phyloP scores from a whole-genome alignment of 441 rosid species.

The Adansonia rubrostipa region DNA sequence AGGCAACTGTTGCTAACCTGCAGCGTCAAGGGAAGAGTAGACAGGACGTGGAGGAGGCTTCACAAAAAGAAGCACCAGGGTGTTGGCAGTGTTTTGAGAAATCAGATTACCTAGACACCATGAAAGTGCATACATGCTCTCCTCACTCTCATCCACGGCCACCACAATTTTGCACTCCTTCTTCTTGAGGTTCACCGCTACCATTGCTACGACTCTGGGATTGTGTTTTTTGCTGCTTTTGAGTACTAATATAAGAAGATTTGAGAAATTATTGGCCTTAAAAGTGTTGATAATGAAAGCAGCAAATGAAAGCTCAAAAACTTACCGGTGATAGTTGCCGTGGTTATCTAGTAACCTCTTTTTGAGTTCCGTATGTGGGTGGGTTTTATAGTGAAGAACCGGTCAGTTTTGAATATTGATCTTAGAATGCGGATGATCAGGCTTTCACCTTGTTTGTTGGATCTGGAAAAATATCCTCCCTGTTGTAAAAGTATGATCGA shows the following conservation, averaged over 20 bases:
- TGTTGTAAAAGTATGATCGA: not conserved
- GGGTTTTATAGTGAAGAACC: not conserved
- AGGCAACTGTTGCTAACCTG: constrained; percentile 46
- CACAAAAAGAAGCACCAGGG: constrained; percentile 73
- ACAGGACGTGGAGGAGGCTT: constrained; percentile 69
- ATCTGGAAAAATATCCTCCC: not conserved
- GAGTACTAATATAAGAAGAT: not conserved
- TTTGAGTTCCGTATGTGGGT: constrained; percentile 8
- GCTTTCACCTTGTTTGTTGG: not conserved
- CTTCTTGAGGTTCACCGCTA: constrained; percentile 37
- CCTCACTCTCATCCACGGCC: constrained; percentile 86
- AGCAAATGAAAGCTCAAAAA: not conserved
- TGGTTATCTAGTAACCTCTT: constrained; percentile 15
- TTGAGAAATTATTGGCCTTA: constrained; percentile 27
- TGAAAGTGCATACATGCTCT: constrained; percentile 90
- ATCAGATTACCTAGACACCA: constrained; percentile 74
- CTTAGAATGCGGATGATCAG: not conserved
- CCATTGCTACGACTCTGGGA: constrained; percentile 25
- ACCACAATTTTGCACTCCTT: constrained; percentile 60
- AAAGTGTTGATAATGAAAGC: constrained; percentile 26
- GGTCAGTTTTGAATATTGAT: not conserved
- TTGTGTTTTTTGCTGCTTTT: not conserved
- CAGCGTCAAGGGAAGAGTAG: constrained; percentile 62
- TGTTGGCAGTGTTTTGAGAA: constrained; percentile 39
- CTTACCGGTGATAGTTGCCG: constrained; percentile 14